Evolutionary conservation across 495 filamentous ascomycete genomes (phyloP), one percentile per base, ranked within the genome.

Genomic region (Apodospora peruviana): DNA sequence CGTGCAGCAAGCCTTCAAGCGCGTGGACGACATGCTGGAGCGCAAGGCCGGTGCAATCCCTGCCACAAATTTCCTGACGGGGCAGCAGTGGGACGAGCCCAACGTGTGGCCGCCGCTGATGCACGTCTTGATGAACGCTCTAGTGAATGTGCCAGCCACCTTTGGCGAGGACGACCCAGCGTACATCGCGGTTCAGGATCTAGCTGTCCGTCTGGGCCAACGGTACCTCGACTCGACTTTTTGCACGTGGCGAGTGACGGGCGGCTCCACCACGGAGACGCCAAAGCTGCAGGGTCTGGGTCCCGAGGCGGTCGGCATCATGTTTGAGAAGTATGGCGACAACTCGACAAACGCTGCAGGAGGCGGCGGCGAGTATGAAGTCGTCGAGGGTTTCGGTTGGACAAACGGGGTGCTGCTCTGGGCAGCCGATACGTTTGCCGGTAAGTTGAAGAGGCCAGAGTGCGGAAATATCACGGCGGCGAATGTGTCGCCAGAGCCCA

Each of bases 331-430:
- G 61, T 76, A 77, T 50, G 57, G 60, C 20, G 72, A 75, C 50
- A 66, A 64, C 21, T 50, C 70, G 35, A 73, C 68, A 21, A 74
- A 74, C 41, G 69, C 67, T 4, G 73, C 71, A 14, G 73, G 73
- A 34, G 54, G 70, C 21, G 73, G 73, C 10, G 73, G 73, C 51
- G 73, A 77, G 61, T 77, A 77, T 44, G 60, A 64, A 43, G 73
- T 77, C 12, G 73, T 77, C 5, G 71, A 77, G 60, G 73, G 73
- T 18, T 77, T 77, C 45, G 73, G 73, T 8, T 77, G 73, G 73
- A 71, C 70, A 18, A 77, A 77, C 35, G 73, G 73, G 35, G 73
- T 77, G 37, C 49, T 75, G n/a, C 68, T 77, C 29, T 77, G 71
- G 71, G 62, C 65, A 0, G 72, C 66, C 8, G 73, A 77, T 40